These are phyloP conservation scores for Wolfiporia cocos DNA, from an alignment of 1,284 basidiomycete species.

Conservation along the genomic window DNA sequence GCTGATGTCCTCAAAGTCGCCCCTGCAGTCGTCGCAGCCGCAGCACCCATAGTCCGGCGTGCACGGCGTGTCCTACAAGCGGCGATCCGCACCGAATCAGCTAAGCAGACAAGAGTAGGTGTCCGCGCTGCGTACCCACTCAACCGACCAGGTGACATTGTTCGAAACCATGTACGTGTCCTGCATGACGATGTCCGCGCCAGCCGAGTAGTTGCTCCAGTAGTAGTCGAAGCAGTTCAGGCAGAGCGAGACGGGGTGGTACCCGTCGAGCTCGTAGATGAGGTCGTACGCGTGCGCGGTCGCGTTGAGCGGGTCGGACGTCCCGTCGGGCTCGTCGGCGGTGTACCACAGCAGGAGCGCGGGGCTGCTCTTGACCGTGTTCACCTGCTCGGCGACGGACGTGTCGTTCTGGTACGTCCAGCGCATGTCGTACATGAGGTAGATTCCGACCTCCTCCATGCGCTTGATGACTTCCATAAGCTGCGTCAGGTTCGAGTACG, in stretches of 20 bases:
- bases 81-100: neutral
- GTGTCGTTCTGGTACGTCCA: conserved; percentile 61
- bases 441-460: conserved; percentile 68
- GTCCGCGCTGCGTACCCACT: conserved; percentile 26
- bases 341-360: conserved; percentile 77
- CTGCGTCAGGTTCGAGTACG: conserved; percentile 51
- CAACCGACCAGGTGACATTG: conserved; percentile 58
- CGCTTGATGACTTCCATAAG: conserved; percentile 54
- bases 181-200: conserved; percentile 57
- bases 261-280: conserved; percentile 65
- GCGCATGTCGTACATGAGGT: conserved; percentile 77
- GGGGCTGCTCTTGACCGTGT: conserved; percentile 54
- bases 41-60: conserved; percentile 63
- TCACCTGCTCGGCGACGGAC: conserved; percentile 59
- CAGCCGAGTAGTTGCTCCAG: conserved; percentile 51
- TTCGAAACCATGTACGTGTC: conserved; percentile 59
- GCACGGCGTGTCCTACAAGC: conserved; percentile 37
- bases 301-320: conserved; percentile 57
- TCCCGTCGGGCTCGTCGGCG: conserved; percentile 70
- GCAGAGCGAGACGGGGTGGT: conserved; percentile 71
- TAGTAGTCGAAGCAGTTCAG: conserved; percentile 70
- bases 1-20: conserved; percentile 55
- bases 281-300: conserved; percentile 51
- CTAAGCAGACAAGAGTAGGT: neutral
- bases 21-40: conserved; percentile 53